Conservation (phyloP, 73 alveolate species). For the Uronychia setigera region DNA sequence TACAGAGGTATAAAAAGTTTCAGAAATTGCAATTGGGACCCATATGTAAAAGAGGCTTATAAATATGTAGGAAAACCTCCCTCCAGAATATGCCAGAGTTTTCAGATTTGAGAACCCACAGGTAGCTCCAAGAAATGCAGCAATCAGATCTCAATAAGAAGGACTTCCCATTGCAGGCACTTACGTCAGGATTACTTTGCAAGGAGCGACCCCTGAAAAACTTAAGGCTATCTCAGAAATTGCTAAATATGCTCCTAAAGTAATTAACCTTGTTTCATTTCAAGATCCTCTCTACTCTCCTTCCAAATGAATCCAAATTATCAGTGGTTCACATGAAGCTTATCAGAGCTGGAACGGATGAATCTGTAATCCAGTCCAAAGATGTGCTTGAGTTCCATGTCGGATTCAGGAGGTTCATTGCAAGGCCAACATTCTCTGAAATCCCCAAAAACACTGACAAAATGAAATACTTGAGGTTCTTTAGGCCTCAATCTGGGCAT, state of each 20-base stretch:
- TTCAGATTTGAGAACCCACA: constrained; percentile 80
- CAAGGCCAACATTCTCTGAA: constrained; percentile 89
- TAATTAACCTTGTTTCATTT: constrained; percentile 19
- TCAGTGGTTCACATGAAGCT: constrained; percentile 92
- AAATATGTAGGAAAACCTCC: constrained; percentile 75
- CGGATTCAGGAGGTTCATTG: constrained; percentile 95
- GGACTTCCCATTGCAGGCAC: constrained; percentile 85
- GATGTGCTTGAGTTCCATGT: constrained; percentile 80
- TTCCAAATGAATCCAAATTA: constrained; percentile 96
- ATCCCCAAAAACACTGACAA: constrained; percentile 76
- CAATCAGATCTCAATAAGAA: constrained; percentile 65
- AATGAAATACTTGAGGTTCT: constrained; percentile 81
- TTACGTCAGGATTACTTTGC: constrained; percentile 67
- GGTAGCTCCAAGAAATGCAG: constrained; percentile 66
- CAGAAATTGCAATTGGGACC: constrained; percentile 98
- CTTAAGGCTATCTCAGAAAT: not conserved
- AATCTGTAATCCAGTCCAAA: constrained; percentile 79
- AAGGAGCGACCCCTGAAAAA: constrained; percentile 13
- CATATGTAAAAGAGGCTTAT: constrained; percentile 57
- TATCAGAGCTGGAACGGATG: constrained; percentile 72
- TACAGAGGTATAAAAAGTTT: constrained; percentile 97
- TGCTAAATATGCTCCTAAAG: constrained; percentile 5
- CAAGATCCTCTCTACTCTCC: constrained; percentile 88
- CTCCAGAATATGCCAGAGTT: constrained; percentile 89
- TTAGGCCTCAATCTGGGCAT: constrained; percentile 72